Conservation (phyloP, 495 filamentous ascomycete species). For the Penicillium malachiteum region DNA sequence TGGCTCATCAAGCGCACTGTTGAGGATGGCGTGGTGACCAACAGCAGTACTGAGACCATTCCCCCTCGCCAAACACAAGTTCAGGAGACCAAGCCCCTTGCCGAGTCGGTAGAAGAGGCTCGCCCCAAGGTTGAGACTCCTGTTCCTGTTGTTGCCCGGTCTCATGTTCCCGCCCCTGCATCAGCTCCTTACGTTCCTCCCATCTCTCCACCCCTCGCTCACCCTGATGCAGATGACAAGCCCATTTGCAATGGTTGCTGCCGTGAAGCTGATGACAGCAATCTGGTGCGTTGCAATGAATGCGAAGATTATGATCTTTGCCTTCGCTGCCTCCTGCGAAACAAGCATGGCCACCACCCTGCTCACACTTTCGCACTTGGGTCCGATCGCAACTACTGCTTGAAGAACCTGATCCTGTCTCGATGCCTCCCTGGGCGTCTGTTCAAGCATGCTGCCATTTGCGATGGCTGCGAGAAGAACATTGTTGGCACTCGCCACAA, state of each 20-base stretch:
- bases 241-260: constrained; percentile 95
- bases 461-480: constrained; percentile 89
- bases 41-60: constrained; percentile 79
- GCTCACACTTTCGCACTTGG: constrained; percentile 68
- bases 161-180: not conserved
- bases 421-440: constrained; percentile 81
- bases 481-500: constrained; percentile 94
- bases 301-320: constrained; percentile 95
- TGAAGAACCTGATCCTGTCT: constrained; percentile 47
- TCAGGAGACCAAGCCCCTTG: constrained; percentile 16
- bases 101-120: constrained; percentile 10
- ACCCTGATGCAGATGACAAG: constrained; percentile 36
- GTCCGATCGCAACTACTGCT: constrained; percentile 34
- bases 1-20: constrained; percentile 93
- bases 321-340: constrained; percentile 68
- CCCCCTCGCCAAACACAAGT: constrained; percentile 53
- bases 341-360: constrained; percentile 91
- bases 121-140: constrained; percentile 13
- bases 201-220: not conserved
- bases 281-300: constrained; percentile 79
- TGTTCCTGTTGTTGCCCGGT: not conserved
- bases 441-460: constrained; percentile 80
- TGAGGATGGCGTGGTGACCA: constrained; percentile 72
- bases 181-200: not conserved
- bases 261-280: constrained; percentile 66